Conservation (phyloP, 2,329 filamentous ascomycete species). For the Aspergillus niger region DNA sequence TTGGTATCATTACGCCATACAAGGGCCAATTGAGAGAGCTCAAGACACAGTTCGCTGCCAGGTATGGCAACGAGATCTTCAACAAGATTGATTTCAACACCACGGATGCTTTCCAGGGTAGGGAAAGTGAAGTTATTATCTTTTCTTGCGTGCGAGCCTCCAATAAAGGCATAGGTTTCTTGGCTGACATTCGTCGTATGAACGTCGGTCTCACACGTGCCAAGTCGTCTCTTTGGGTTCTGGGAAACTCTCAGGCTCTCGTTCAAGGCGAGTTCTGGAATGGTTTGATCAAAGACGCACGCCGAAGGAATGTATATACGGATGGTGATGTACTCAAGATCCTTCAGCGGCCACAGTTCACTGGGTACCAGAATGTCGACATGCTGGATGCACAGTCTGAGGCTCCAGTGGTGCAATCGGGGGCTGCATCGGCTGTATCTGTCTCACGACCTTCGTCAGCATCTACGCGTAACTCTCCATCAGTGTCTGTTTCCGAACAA, state of each 20-base stretch:
- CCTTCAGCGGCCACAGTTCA: slow-evolving; percentile 56
- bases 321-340: slow-evolving; percentile 62
- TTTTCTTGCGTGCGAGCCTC: slow-evolving; percentile 97
- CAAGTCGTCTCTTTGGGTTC: slow-evolving; percentile 93
- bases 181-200: slow-evolving; percentile 98
- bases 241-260: slow-evolving; percentile 87
- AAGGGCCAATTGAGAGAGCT: slow-evolving; percentile 87
- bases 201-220: slow-evolving; percentile 97
- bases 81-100: slow-evolving; percentile 95
- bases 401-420: slow-evolving; percentile 16
- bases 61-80: slow-evolving; percentile 73
- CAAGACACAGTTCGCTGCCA: slow-evolving; percentile 69
- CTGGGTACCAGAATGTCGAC: slow-evolving; percentile 46
- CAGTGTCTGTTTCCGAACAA: slow-evolving; percentile 28
- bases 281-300: slow-evolving; percentile 80
- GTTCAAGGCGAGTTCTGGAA: slow-evolving; percentile 89
- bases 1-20: slow-evolving; percentile 97
- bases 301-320: slow-evolving; percentile 73
- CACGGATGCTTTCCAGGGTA: slow-evolving; percentile 94
- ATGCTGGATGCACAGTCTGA: slow-evolving; percentile 41
- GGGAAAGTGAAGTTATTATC: slow-evolving; percentile 97
- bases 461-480: slow-evolving; percentile 23
- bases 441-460: slow-evolving; percentile 37
- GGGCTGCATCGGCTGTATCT: slow-evolving; percentile 25
- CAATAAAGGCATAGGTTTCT: slow-evolving; percentile 93